Evolutionary conservation across 345 rosid species (phyloP).

Genomic region (Durio zibethinus): DNA sequence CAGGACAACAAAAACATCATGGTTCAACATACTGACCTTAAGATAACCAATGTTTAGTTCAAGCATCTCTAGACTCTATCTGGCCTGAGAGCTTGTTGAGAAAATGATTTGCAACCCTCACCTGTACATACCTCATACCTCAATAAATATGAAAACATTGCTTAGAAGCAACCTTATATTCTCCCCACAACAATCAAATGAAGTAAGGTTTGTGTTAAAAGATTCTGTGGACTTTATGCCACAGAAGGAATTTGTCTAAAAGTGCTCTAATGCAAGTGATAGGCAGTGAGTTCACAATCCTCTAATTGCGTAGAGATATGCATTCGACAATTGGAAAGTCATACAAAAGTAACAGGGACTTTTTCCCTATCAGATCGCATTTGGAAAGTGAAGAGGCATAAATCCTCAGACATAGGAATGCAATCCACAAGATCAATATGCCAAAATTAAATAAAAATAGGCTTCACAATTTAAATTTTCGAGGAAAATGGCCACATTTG

Average conservation of each 20-base stretch:
- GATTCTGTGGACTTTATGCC: neutral
- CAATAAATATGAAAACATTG: neutral
- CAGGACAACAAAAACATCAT: neutral
- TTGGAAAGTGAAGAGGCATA: neutral
- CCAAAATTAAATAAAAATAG: neutral
- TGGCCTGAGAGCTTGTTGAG: neutral
- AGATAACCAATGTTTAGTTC: neutral
- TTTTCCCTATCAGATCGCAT: neutral
- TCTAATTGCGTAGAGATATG: neutral
- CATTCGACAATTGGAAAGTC: neutral
- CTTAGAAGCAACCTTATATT: neutral
- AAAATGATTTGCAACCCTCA: neutral
- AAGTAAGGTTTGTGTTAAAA: neutral
- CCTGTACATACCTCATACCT: too few species aligned
- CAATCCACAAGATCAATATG: neutral
- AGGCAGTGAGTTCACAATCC: neutral
- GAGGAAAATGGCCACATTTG: constrained; percentile 53
- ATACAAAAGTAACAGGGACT: neutral
- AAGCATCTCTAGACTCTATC: neutral
- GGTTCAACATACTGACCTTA: neutral
- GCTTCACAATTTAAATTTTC: constrained; percentile 45
- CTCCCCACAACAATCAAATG: neutral
- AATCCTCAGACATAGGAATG: neutral
- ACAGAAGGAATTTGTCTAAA: neutral
- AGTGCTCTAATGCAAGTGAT: neutral